A percentile compares a stretch with the other conserved stretches of the same genome.
These are phyloP conservation scores for Gelatoporia subvermispora DNA, from an alignment of 768 basidiomycete species.

Conservation along the genomic window DNA sequence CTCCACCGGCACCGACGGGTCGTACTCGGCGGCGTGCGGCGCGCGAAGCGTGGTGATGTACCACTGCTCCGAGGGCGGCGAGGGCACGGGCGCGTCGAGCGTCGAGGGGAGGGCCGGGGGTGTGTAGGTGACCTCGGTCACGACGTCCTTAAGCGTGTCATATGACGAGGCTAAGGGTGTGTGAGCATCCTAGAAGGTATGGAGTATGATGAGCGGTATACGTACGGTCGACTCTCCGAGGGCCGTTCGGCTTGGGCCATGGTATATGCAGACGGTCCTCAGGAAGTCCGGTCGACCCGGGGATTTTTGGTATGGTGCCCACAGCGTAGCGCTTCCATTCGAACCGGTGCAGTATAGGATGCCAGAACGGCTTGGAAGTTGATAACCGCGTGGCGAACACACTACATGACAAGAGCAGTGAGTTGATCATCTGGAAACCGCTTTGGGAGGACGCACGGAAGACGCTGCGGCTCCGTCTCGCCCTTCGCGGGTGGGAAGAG, in stretches of 20 bases:
- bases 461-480: conserved; percentile 17
- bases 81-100: conserved; percentile 19
- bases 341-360: conserved; percentile 47
- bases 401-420: conserved; percentile 29
- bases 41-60: conserved; percentile 52
- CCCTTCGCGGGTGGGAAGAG: conserved; percentile 44
- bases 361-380: conserved; percentile 57
- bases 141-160: conserved; percentile 60
- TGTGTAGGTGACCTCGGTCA: conserved; percentile 66
- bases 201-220: not conserved
- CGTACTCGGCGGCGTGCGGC: conserved; percentile 37
- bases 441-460: conserved; percentile 20
- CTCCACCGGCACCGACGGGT: conserved; percentile 59
- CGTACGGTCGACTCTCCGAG: conserved; percentile 39
- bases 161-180: conserved; percentile 44
- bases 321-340: conserved; percentile 73
- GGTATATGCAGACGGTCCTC: conserved; percentile 44
- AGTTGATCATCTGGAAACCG: not conserved
- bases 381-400: conserved; percentile 75
- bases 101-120: conserved; percentile 45
- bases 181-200: not conserved
- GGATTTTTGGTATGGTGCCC: conserved; percentile 55
- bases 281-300: conserved; percentile 32
- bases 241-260: conserved; percentile 57
- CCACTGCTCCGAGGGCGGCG: conserved; percentile 35